Conservation (phyloP, 352 stramenopile species). For the Phytopythium helicoides region DNA sequence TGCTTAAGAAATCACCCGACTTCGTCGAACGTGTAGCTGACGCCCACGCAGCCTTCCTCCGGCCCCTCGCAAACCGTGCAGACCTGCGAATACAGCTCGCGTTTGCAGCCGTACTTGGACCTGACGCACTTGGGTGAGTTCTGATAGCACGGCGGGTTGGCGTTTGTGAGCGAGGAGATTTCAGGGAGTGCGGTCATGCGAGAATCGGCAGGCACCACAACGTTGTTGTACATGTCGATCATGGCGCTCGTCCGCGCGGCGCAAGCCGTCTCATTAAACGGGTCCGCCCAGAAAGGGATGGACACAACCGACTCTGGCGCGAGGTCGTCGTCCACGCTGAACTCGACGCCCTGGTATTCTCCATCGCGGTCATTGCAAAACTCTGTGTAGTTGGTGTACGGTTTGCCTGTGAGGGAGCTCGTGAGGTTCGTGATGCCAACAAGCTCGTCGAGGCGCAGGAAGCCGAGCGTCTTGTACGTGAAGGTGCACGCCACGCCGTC, state of each 20-base stretch:
- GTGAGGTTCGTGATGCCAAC: conserved; percentile 66
- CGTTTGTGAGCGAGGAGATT: conserved; percentile 16
- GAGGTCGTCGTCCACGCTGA: conserved; percentile 15
- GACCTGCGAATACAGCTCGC: conserved; percentile 48
- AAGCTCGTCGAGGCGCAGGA: conserved; percentile 64
- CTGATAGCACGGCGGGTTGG: conserved; percentile 54
- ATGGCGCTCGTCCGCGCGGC: conserved; percentile 26
- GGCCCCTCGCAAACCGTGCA: conserved; percentile 30
- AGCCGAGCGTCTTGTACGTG: conserved; percentile 59
- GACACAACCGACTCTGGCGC: conserved; percentile 12
- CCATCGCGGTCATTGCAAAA: conserved; percentile 52
- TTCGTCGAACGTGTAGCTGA: conserved; percentile 5
- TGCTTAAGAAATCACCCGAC: background rate
- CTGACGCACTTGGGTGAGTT: conserved; percentile 38
- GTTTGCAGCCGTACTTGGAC: conserved; percentile 42
- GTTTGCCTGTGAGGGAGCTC: conserved; percentile 13
- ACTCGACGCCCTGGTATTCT: conserved; percentile 52
- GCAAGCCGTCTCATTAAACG: conserved; percentile 30
- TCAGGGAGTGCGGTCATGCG: conserved; percentile 45
- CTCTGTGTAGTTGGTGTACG: conserved; percentile 46
- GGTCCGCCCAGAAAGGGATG: conserved; percentile 57
- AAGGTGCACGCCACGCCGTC: conserved; percentile 67
- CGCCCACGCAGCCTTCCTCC: conserved; percentile 14
- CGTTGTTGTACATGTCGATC: conserved; percentile 38
- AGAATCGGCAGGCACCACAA: conserved; percentile 8